Percentiles rank a stretch among this genome's conserved stretches.
These are phyloP conservation scores for Ophiostoma novo-ulmi DNA, from an alignment of 2,329 filamentous ascomycete species.

Conservation along the genomic window DNA sequence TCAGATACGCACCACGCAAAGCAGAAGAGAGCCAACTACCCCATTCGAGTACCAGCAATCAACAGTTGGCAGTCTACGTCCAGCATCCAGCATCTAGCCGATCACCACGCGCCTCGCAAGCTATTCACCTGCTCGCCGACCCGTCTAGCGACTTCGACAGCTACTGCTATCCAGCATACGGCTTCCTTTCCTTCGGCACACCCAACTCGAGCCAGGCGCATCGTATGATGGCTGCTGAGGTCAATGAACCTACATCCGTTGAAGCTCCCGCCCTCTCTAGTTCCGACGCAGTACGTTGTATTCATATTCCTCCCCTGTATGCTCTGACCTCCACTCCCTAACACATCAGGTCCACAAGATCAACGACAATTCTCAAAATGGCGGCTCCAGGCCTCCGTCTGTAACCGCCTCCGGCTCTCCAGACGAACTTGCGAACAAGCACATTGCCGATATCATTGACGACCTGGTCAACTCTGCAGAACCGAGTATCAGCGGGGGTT, in stretches of 20 bases:
- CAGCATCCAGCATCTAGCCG: neutral
- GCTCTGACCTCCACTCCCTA: neutral
- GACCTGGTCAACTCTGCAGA: slow-evolving; percentile 58
- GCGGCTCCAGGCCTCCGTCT: slow-evolving; percentile 39
- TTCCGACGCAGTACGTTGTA: slow-evolving; percentile 40
- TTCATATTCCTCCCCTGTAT: slow-evolving; percentile 18
- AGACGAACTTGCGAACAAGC: slow-evolving; percentile 54
- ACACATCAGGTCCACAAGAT: slow-evolving; percentile 34
- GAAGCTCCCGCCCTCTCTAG: slow-evolving; percentile 49
- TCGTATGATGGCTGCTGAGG: slow-evolving; percentile 63
- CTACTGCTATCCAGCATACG: slow-evolving; percentile 23
- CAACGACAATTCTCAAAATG: slow-evolving; percentile 45
- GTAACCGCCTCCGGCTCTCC: slow-evolving; percentile 36
- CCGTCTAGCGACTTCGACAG: slow-evolving; percentile 25
- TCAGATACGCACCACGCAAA: neutral
- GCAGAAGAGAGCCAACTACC: neutral
- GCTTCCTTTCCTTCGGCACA: slow-evolving; percentile 23
- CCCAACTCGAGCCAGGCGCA: slow-evolving; percentile 37
- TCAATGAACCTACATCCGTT: slow-evolving; percentile 49
- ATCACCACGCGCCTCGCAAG: neutral
- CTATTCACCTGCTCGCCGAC: neutral
- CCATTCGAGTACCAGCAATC: neutral
- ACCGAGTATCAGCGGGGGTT: slow-evolving; percentile 67
- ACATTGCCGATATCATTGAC: slow-evolving; percentile 53
- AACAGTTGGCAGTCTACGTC: neutral